These are phyloP conservation scores for Buddleja alternifolia DNA, from an alignment of 257 asterid genomes.

Conservation along the genomic window DNA sequence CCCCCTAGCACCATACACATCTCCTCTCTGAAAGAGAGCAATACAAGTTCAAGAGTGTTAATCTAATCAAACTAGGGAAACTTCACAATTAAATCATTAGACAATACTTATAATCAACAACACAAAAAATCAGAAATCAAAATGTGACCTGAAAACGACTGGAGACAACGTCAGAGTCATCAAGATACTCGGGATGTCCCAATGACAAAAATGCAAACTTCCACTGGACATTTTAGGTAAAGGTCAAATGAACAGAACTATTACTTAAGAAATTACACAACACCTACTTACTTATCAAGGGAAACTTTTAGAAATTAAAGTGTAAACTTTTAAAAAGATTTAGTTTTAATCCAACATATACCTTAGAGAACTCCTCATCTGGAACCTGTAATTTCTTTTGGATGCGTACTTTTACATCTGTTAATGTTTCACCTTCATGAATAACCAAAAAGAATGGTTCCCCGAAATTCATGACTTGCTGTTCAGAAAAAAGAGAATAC, in stretches of 20 bases:
- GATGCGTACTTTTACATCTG: constrained; percentile 59
- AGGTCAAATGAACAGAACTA: constrained; percentile 23
- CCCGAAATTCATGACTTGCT: constrained; percentile 68
- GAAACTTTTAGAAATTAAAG: constrained; percentile 8
- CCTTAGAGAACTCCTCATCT: constrained; percentile 77
- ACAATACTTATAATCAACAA: constrained; percentile 6
- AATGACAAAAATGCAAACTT: constrained; percentile 64
- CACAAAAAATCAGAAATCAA: not conserved
- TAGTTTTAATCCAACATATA: constrained; percentile 16
- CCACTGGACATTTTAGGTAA: constrained; percentile 52
- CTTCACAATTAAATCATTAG: not conserved
- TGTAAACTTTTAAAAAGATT: constrained; percentile 7
- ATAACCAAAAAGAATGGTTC: constrained; percentile 74
- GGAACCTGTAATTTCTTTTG: constrained; percentile 68
- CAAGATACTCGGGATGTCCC: constrained; percentile 74
- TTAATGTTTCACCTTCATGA: constrained; percentile 68
- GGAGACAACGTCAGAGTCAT: constrained; percentile 61
- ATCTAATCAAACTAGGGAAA: not conserved
- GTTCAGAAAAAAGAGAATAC: constrained; percentile 20
- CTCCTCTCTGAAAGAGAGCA: constrained; percentile 56
- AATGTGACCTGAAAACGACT: constrained; percentile 61
- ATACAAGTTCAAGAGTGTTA: not conserved
- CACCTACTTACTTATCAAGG: not conserved
- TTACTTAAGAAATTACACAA: constrained; percentile 6
- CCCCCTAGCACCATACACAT: constrained; percentile 76